Conservation (phyloP, 768 basidiomycete species). For the Boletus vinaceobasis region DNA sequence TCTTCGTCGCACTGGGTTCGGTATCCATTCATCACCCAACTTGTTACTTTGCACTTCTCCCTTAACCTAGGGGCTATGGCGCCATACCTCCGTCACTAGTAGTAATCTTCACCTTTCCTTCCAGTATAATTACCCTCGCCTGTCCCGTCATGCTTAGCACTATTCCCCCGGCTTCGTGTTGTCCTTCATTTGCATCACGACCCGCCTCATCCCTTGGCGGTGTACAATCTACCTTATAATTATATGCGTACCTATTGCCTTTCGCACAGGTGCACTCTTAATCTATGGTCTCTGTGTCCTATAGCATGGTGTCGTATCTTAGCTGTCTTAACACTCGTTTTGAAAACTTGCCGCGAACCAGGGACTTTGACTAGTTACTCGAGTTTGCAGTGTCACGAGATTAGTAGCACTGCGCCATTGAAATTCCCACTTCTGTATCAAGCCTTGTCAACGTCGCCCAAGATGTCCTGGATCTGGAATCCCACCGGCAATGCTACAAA, state of each 20-base stretch:
- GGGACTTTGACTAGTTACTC: background rate
- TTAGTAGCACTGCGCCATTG: too few relatives aligned
- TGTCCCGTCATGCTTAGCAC: constrained; percentile 26
- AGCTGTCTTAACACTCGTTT: background rate
- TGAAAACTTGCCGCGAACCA: background rate
- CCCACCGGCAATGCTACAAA: constrained; percentile 36
- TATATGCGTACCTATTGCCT: constrained; percentile 34
- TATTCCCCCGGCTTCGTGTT: constrained; percentile 19
- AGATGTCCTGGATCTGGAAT: constrained; percentile 69
- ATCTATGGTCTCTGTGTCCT: constrained; percentile 19
- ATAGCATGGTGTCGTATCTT: constrained; percentile 18
- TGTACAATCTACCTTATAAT: constrained; percentile 37
- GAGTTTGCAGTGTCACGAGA: background rate
- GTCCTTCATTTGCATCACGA: constrained; percentile 29
- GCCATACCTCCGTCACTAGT: constrained; percentile 29
- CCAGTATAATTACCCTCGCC: constrained; percentile 25
- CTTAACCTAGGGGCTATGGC: constrained; percentile 14
- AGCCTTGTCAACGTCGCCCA: background rate
- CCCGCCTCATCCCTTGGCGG: constrained; percentile 22
- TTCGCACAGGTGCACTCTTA: constrained; percentile 29
- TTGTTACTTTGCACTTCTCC: constrained; percentile 21
- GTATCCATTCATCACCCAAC: constrained; percentile 21
- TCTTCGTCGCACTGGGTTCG: constrained; percentile 18
- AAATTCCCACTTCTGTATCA: background rate
- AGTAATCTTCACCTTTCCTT: constrained; percentile 29